Evolutionary conservation across 2,329 filamentous ascomycete species (phyloP), one percentile per base, ranked within the genome.

Genomic region (Nigrospora sphaerica): DNA sequence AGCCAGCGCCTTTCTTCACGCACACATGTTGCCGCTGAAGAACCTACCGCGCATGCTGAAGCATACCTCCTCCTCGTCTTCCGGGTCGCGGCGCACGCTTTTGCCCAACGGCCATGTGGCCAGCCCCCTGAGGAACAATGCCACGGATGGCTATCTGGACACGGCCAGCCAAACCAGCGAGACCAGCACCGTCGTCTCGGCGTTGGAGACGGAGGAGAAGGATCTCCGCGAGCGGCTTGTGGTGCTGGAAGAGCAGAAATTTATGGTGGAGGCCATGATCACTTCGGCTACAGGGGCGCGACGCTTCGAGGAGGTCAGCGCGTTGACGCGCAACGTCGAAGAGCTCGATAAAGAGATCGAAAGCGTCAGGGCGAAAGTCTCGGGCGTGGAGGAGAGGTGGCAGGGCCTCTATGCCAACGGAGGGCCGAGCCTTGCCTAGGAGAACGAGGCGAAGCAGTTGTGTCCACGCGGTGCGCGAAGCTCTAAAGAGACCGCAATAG

Each of bases 11-110:
- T 96, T 96, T 57, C 69, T 96, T 5, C 90, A 95, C 59, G 77
- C 89, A 4, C 88, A 96, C 58, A 95, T 96, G 88, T 75, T 96
- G 10, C 89, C 91, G 0, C 71, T 96, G 13, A 95, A 88, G 61
- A 80, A 80, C 28, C 70, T 90, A 0, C 86, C 86, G 0, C 79
- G 81, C 37, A 71, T 89, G 52, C 71, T 90, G 14, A 80, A 75
- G 19, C 58, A 59, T 3, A 71, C 70, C 44, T 67, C 68, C 9
- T 68, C 68, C 37, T 60, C 59, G 3, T 52, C 54, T 7, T 57
- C 62, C 1, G 57, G 58, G 1, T 55, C 54, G 34, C 51, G 52
- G 37, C 62, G 63, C 6, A 58, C 67, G 35, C 54, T 66, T 4
- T 53, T 62, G 7, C 54, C 61, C 2, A 66, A 68, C 35, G 59